Evolutionary conservation across 202 grass and related monocot genomes (phyloP), one percentile per base, ranked within the genome.

Genomic region (Elaeis oleifera): DNA sequence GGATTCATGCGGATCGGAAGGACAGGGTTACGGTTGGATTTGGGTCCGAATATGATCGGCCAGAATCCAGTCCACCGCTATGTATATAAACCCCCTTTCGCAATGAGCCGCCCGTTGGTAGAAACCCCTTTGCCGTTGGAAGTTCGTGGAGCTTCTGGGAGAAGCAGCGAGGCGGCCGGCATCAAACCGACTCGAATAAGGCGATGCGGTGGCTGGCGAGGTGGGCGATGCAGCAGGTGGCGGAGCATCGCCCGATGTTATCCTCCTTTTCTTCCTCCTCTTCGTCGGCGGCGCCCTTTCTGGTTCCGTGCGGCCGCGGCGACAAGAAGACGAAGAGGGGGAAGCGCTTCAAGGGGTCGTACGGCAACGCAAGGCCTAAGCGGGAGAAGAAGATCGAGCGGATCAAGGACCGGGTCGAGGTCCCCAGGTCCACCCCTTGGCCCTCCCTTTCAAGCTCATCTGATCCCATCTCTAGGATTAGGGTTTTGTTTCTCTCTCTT

Each of bases 281-380:
- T 16, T 29, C 69, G n/a, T 23, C 32, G 50, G 82, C 64, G 56
- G 75, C 61, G 53, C 56, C 16, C 58, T 84, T 78, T 60, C 65
- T 79, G 24, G 81, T 83, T 71, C 74, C 82, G 39, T 97, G 92
- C 58, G 92, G 92, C 70, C 84, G 91, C 68, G 90, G 90, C 58
- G 90, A 96, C 76, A 90, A 96, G 81, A 96, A 78, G 75, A 96
- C 90, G 78, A 90, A 90, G 73, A 73, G 79, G 56, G 92, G 92
- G 79, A 97, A 97, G 82, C 74, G 92, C 54, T 97, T 97, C 84
- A 97, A 92, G 79, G 92, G 92, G 14, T 97, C 92, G 73, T 97
- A 51, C 63, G 88, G 88, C 23, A 97, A 92, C 74, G 77, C 85
- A 32, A 76, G 94, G 61, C 82, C 79, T 39, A 97, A 97, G 82